Evolutionary conservation across 2,329 filamentous ascomycete species (phyloP).

Genomic region (Fusarium avenaceum): DNA sequence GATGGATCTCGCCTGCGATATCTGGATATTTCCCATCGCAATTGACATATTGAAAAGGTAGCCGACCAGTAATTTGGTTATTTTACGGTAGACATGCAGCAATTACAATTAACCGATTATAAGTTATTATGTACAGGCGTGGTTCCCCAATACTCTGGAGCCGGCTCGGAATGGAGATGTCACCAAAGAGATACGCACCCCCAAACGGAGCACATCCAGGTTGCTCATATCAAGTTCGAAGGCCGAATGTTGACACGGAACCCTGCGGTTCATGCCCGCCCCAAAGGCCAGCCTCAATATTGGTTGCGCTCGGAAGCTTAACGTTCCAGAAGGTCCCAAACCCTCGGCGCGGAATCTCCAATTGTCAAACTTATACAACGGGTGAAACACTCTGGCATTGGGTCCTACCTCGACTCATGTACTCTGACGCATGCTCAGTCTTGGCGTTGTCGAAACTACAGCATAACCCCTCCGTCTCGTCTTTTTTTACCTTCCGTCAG

Average conservation of each 20-base stretch:
- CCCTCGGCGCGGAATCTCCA: constrained; percentile 25
- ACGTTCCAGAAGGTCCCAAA: constrained; percentile 49
- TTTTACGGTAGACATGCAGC: constrained; percentile 23
- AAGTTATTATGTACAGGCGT: constrained; percentile 15
- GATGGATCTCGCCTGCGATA: constrained; percentile 18
- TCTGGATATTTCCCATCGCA: constrained; percentile 16
- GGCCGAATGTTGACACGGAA: constrained; percentile 11
- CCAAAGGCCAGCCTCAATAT: constrained; percentile 34
- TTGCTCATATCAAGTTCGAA: constrained; percentile 19
- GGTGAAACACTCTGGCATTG: constrained; percentile 45
- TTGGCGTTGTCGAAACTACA: constrained; percentile 30
- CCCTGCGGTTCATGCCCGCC: constrained; percentile 27
- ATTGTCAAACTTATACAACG: constrained; percentile 32
- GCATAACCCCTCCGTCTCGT: constrained; percentile 29
- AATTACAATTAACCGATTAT: constrained; percentile 17
- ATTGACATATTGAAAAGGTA: constrained; percentile 17
- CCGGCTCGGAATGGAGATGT: constrained; percentile 41
- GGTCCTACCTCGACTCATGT: constrained; percentile 33
- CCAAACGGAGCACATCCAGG: constrained; percentile 36
- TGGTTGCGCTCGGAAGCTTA: constrained; percentile 37
- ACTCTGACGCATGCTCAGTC: constrained; percentile 13
- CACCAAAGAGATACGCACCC: constrained; percentile 36
- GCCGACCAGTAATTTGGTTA: constrained; percentile 45
- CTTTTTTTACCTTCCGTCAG: constrained; percentile 20
- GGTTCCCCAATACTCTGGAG: constrained; percentile 43